Evolutionary conservation across 2,329 filamentous ascomycete genomes (phyloP), one percentile per base, ranked within the genome.

Genomic region (Pseudogymnoascus sp.): DNA sequence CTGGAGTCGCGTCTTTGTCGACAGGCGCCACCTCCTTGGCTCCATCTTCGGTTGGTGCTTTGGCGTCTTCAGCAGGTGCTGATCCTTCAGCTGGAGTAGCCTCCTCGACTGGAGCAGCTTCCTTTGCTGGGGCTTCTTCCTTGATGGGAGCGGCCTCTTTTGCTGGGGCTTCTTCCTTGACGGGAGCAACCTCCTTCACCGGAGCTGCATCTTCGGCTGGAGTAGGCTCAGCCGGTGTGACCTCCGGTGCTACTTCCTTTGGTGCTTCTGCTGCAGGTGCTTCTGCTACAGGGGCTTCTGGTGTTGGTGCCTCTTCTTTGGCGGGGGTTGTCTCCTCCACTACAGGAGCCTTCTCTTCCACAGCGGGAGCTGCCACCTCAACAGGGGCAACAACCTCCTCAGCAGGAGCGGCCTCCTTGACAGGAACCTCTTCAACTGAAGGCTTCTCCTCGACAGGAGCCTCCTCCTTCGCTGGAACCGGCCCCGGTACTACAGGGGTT

Each of bases 211-310:
- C 44, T 50, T 50, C 1, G 6, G 44, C 44, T 17, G 44, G 44
- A 13, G 28, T 33, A 19, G 50, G 50, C 50, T 57, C 50, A 15
- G 26, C 50, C 28, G 50, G 50, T 57, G 50, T 57, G 50, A 33
- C 50, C 50, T 57, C 50, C 26, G 50, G 50, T 33, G 28, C 50
- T 33, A 19, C 50, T 26, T 57, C 50, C 50, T 57, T 57, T 57
- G 50, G 50, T 57, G 47, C 47, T 13, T 57, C 50, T 57, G 50
- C n/a, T 57, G 19, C 50, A 57, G 50, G 50, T 57, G 47, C 47
- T 19, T 57, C 50, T 57, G 50, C 28, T 57, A 33, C 50, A 57
- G 50, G 28, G 33, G 50, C 28, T 13, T 33, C 50, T 57, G 9
- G 26, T 57, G 28, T n/a, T 57, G 50, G 50, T 33, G 50, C 17